Evolutionary conservation across 306 rosid species (phyloP).

Genomic region (Alnus glutinosa): DNA sequence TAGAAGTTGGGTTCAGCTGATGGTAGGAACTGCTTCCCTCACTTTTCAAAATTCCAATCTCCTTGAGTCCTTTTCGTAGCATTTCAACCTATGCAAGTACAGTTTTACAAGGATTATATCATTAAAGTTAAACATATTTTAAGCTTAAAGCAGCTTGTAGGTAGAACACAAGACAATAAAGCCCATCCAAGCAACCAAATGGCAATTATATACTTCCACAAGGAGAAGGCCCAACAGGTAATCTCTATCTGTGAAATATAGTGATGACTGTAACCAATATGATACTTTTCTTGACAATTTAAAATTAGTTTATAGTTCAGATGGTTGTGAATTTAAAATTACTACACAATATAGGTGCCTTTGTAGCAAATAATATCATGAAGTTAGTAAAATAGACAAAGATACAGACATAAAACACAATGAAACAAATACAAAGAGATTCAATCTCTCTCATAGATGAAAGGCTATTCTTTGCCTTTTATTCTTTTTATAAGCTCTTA

Average conservation of each 20-base stretch:
- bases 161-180: constrained; percentile 2
- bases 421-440: not conserved
- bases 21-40: constrained; percentile 58
- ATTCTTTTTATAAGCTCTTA: not conserved
- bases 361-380: not conserved
- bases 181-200: not conserved
- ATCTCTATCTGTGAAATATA: not conserved
- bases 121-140: not conserved
- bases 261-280: not conserved
- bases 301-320: not conserved
- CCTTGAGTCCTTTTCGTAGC: constrained; percentile 78
- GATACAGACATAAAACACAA: not conserved
- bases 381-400: not conserved
- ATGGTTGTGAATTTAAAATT: not conserved
- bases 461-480: not conserved
- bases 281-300: not conserved
- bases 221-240: not conserved
- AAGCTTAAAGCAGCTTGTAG: constrained; percentile 28
- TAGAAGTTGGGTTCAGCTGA: constrained; percentile 90
- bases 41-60: constrained; percentile 70
- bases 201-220: not conserved
- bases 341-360: not conserved
- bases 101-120: constrained; percentile 19
- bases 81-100: constrained; percentile 60
- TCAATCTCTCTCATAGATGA: not conserved